Evolutionary conservation across 345 rosid species (phyloP).

Genomic region (Gossypium rotundifolium): DNA sequence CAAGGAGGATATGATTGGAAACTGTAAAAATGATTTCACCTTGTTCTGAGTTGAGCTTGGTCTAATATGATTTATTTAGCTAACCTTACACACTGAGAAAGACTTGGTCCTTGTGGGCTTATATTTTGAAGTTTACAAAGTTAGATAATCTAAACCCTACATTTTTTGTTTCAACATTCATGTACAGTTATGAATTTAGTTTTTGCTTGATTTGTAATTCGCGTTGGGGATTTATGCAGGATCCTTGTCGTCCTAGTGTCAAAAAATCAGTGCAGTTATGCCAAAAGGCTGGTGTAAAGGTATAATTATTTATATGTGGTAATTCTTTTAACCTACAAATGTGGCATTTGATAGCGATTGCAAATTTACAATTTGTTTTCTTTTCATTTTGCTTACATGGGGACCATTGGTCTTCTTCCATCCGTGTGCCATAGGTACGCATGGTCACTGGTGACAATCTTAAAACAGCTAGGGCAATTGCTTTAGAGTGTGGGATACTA

Average conservation of each 20-base stretch:
- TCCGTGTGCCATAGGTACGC: constrained; percentile 54
- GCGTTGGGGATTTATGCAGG: constrained; percentile 40
- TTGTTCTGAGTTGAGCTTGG: not conserved
- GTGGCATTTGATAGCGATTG: not conserved
- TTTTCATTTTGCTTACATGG: not conserved
- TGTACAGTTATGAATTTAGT: not conserved
- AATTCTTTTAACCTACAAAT: not conserved
- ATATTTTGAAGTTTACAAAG: not conserved
- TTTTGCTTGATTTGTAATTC: not conserved
- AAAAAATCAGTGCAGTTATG: constrained; percentile 67
- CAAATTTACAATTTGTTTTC: not conserved
- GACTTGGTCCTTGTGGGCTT: not conserved
- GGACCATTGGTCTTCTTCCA: not conserved
- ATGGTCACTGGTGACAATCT: constrained; percentile 99
- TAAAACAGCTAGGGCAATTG: constrained; percentile 93
- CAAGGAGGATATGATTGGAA: not conserved
- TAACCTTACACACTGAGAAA: not conserved
- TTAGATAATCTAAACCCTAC: not conserved
- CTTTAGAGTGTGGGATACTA: constrained; percentile 90
- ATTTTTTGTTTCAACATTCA: not conserved
- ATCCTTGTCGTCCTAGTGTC: constrained; percentile 92
- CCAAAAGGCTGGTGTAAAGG: constrained; percentile 93
- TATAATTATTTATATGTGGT: constrained; percentile 13
- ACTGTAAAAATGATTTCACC: not conserved
- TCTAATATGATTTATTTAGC: not conserved